Base-by-base conservation (phyloP, 768 basidiomycete species). In the Lactifluus subvellereus region DNA sequence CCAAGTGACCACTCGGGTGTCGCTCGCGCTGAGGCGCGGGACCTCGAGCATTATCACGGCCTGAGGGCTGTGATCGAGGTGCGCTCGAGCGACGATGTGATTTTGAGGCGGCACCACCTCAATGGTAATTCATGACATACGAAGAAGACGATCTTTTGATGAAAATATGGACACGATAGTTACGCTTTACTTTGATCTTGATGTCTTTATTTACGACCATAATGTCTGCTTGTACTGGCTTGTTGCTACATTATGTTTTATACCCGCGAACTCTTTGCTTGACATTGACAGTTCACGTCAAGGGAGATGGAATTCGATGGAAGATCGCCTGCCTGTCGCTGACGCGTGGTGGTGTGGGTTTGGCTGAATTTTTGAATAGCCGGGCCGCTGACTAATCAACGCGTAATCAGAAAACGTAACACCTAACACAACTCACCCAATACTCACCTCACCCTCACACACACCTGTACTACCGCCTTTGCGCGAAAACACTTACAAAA, bases 1-100 rank as follows among this genome's bases (percentile, higher is more conserved):
- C 88, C 88, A 1, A 86, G 88, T 71, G 90, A 91, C 71, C 79
- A 79, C 11, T 84, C 85, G 16, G 87, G 87, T 27, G 84, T 91
- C 16, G 88, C 86, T 8, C 79, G 82, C 43, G 83, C 86, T 6
- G 90, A 92, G 72, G 89, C 89, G 33, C 77, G 81, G 53, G 91
- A 94, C 73, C 75, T 92, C 68, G 81, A 85, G 70, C 84, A 82
- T 68, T 89, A 88, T 70, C 89, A 92, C 69, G 79, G 84, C 60
- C 74, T 93, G 62, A 77, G 77, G 40, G 87, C 85, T 54, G 87
- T 88, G 37, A 77, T 92, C 22, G 88, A 90, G 72, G 85, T 86
- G 37, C 79, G 80, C 49, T 76, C 76, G 18, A 69, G 79, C 30
- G 81, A 81, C 63, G 84, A 84, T 62, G 82, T 82, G 55, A 75